Conservation (phyloP, 768 basidiomycete genomes). For the Omphalotus guepiniiformis region DNA sequence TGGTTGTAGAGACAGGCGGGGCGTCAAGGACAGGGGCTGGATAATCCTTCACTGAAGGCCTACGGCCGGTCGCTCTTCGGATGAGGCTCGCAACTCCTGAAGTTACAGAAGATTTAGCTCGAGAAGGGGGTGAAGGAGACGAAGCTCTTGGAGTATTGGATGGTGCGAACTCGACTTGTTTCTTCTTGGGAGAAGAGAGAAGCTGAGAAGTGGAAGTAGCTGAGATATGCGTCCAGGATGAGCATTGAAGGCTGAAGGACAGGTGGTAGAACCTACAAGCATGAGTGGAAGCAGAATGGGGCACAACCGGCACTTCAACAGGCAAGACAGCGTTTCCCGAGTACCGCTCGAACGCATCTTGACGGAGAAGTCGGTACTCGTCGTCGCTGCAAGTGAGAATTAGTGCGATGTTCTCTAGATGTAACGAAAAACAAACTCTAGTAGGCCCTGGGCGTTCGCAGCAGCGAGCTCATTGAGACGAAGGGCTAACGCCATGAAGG, state of each 20-base stretch:
- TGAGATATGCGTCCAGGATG: background rate
- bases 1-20: slow-evolving; percentile 10
- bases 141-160: background rate
- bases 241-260: background rate
- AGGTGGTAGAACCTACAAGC: background rate
- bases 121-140: background rate
- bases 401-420: background rate
- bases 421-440: slow-evolving; percentile 34
- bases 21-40: slow-evolving; percentile 4
- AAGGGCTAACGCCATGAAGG: slow-evolving; percentile 54
- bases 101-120: slow-evolving; percentile 16
- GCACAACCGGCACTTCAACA: no score
- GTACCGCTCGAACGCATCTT: slow-evolving; percentile 62
- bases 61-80: slow-evolving; percentile 35
- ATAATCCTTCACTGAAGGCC: slow-evolving; percentile 14
- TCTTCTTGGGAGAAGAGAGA: slow-evolving; percentile 3
- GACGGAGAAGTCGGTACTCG: slow-evolving; percentile 67
- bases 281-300: no score
- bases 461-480: slow-evolving; percentile 64
- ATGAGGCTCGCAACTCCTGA: slow-evolving; percentile 31
- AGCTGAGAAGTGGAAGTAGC: background rate
- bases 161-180: slow-evolving; percentile 14
- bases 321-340: no score
- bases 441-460: slow-evolving; percentile 62
- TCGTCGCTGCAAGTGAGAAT: slow-evolving; percentile 48